Evolutionary conservation across 371 early-diverging fungal genomes (phyloP).

Genomic region (Mortierella sp.): DNA sequence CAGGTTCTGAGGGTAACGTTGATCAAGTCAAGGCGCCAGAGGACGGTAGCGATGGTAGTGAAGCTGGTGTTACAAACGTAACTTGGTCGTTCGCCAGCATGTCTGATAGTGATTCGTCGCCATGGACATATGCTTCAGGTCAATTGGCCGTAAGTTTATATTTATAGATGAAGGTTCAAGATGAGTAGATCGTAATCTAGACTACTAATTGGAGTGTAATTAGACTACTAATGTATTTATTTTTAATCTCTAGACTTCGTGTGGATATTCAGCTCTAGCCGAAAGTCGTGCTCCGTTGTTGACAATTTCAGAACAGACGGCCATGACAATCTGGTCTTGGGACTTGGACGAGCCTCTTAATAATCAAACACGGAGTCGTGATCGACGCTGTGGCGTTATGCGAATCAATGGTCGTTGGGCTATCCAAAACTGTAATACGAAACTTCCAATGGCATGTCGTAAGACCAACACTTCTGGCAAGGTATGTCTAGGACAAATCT

Average conservation of each 20-base stretch:
- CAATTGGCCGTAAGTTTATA: slow-evolving; percentile 36
- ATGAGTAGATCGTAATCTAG: background rate
- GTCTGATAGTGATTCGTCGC: slow-evolving; percentile 28
- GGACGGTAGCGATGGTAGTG: background rate
- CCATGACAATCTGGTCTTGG: slow-evolving; percentile 55
- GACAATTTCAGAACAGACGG: slow-evolving; percentile 39
- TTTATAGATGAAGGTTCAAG: background rate
- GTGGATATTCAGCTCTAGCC: slow-evolving; percentile 34
- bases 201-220: background rate
- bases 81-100: slow-evolving; percentile 46
- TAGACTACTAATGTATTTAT: background rate
- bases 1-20: slow-evolving; percentile 26
- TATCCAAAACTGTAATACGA: slow-evolving; percentile 46
- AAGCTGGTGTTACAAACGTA: background rate
- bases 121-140: slow-evolving; percentile 34
- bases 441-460: slow-evolving; percentile 50
- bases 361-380: slow-evolving; percentile 21
- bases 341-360: slow-evolving; percentile 42
- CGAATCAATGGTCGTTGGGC: slow-evolving; percentile 49
- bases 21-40: background rate
- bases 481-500: slow-evolving; percentile 16
- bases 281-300: slow-evolving; percentile 16
- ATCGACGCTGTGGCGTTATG: slow-evolving; percentile 51
- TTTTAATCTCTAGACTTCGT: slow-evolving; percentile 21
- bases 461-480: slow-evolving; percentile 27